Conservation (phyloP, 2,329 filamentous ascomycete species). For the Verticillium dahliae region DNA sequence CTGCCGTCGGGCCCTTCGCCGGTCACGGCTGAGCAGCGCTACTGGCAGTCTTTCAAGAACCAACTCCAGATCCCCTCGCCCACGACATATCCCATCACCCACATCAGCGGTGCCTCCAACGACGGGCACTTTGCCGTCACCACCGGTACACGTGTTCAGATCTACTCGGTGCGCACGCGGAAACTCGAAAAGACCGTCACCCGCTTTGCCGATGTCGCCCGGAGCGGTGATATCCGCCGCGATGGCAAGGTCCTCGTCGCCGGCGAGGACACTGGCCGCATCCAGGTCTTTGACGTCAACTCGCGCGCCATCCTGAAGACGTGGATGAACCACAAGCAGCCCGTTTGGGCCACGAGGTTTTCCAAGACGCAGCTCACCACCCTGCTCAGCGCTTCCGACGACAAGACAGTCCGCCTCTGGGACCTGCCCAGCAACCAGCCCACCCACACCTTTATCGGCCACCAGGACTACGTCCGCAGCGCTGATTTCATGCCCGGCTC, state of each 20-base stretch:
- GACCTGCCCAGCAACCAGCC: slow-evolving; percentile 78
- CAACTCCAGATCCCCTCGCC: slow-evolving; percentile 85
- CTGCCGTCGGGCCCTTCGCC: slow-evolving; percentile 76
- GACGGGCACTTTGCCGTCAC: slow-evolving; percentile 84
- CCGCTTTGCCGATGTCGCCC: slow-evolving; percentile 85
- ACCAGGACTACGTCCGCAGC: slow-evolving; percentile 85
- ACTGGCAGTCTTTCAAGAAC: slow-evolving; percentile 94
- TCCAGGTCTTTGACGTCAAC: slow-evolving; percentile 89
- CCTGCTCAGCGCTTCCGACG: slow-evolving; percentile 85
- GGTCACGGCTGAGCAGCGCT: slow-evolving; percentile 84
- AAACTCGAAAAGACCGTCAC: slow-evolving; percentile 93
- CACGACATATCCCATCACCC: slow-evolving; percentile 81
- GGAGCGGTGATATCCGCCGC: slow-evolving; percentile 78
- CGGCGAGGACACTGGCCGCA: slow-evolving; percentile 83
- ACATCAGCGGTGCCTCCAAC: slow-evolving; percentile 64
- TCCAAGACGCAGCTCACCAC: slow-evolving; percentile 82
- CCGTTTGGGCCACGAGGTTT: slow-evolving; percentile 87
- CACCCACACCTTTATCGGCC: slow-evolving; percentile 73
- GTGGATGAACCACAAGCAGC: slow-evolving; percentile 90
- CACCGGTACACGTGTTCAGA: slow-evolving; percentile 86
- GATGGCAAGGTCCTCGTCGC: slow-evolving; percentile 88
- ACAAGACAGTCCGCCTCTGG: slow-evolving; percentile 89
- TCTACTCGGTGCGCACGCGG: slow-evolving; percentile 86
- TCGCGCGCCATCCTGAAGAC: slow-evolving; percentile 91
- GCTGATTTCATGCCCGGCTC: slow-evolving; percentile 77